phyloP scores from a whole-genome alignment of 345 rosid genomes.

The Salix caprea region DNA sequence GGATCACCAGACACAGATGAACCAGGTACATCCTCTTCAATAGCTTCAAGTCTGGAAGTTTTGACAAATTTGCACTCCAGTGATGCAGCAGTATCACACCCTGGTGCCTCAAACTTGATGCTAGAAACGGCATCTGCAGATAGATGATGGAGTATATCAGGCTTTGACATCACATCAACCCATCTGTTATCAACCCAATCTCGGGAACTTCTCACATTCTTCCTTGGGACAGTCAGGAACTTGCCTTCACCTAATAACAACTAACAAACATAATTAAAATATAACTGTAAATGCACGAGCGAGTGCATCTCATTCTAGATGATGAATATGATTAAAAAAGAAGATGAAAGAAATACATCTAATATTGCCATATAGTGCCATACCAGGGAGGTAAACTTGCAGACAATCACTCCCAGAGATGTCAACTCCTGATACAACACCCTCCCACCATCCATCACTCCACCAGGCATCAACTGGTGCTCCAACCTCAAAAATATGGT shows the following conservation, averaged over 20 bases:
- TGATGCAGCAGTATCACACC: not conserved
- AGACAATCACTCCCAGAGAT: constrained; percentile 36
- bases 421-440: constrained; percentile 50
- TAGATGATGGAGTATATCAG: constrained; percentile 41
- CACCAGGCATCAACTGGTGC: constrained; percentile 96
- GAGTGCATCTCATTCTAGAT: not conserved
- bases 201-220: constrained; percentile 62
- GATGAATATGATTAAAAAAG: not conserved
- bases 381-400: constrained; percentile 77
- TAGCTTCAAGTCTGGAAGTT: constrained; percentile 22
- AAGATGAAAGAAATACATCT: not conserved
- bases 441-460: constrained; percentile 99
- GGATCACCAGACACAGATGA: not conserved
- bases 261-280: not conserved
- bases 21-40: constrained; percentile 31
- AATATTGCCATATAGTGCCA: constrained; percentile 1
- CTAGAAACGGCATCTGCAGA: constrained; percentile 10
- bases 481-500: constrained; percentile 43
- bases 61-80: constrained; percentile 15
- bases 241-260: constrained; percentile 58
- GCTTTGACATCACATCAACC: constrained; percentile 63
- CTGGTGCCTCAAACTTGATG: not conserved
- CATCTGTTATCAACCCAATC: constrained; percentile 80
- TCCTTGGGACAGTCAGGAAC: constrained; percentile 47
- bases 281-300: not conserved